Base-by-base conservation (phyloP, 805 yeast species). In the Schwanniomyces occidentalis region DNA sequence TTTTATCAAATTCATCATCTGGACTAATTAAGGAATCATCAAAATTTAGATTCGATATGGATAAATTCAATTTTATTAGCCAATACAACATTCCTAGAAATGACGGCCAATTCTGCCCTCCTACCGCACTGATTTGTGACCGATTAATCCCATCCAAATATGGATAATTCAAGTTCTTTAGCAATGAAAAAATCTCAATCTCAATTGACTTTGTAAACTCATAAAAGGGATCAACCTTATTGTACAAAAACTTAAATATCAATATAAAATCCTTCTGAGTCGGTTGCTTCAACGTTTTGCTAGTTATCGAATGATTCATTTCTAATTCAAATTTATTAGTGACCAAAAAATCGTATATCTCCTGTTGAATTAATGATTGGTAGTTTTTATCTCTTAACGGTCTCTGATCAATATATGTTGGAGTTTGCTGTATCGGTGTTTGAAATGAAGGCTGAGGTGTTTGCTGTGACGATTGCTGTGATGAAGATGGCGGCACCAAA, bases 111-210 rank as follows among this genome's bases (percentile, higher is more conserved):
- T 80, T 80, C 31, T 83, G 80, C 2, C 95, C 95, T 5, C 96
- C 96, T 8, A 87, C 96, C 0, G 96, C 96, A 24, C 89, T 78
- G 24, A 89, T 81, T 53, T 87, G 95, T 1, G 93, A 82, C 51
- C 89, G 82, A 56, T 83, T 85, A 24, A 90, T 80, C 0, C 85
- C 68, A 25, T 85, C 95, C 38, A 87, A 58, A 54, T 82, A 87
- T 2, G 97, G 96, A 49, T 89, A 89, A 31, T 76, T 76, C 41
- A 88, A 56, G 23, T 69, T 70, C 51, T 78, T 82, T 47, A 89
- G 62, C 13, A 86, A 61, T 13, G 75, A 71, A 42, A 80, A 83
- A 3, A 88, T 84, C 42, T 89, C 96, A 30, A 76, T 71, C 43
- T 88, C 96, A 21, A 85, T 73, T 10, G 85, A 70, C 51, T 75